These are phyloP conservation scores for Sporisorium graminicola DNA, from an alignment of 1,284 basidiomycete genomes.

Conservation along the genomic window DNA sequence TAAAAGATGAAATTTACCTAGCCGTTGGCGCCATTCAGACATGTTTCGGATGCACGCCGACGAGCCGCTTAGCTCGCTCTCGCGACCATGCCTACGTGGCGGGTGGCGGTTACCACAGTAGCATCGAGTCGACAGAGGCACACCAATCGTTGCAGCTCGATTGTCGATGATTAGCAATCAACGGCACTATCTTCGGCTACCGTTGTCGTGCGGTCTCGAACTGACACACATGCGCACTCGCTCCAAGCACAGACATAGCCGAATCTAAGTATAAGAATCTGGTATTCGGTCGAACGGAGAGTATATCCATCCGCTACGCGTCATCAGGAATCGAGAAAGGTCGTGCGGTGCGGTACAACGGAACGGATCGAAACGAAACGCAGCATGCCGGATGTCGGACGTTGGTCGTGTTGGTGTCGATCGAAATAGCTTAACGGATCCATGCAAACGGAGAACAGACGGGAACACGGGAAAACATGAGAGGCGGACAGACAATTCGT, in stretches of 20 bases:
- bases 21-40: background rate
- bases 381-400: slow-evolving; percentile 1
- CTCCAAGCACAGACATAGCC: too few relatives aligned
- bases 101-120: background rate
- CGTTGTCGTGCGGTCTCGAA: background rate
- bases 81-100: too few relatives aligned
- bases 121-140: background rate
- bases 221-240: background rate
- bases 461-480: slow-evolving; percentile 21
- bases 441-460: background rate
- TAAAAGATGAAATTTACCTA: slow-evolving; percentile 5
- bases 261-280: background rate
- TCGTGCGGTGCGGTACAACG: slow-evolving; percentile 5
- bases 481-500: slow-evolving; percentile 16
- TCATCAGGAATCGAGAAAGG: background rate
- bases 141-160: background rate
- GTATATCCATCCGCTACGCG: background rate
- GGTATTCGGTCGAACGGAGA: slow-evolving; percentile 12
- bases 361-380: background rate
- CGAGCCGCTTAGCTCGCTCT: background rate
- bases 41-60: slow-evolving; percentile 5
- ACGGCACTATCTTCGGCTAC: background rate
- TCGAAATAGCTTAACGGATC: background rate
- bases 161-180: background rate
- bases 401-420: slow-evolving; percentile 6